A percentile compares a stretch with the other conserved stretches of the same genome.
Conservation (phyloP, 306 rosid species). For the Elaeagnus macrophylla region DNA sequence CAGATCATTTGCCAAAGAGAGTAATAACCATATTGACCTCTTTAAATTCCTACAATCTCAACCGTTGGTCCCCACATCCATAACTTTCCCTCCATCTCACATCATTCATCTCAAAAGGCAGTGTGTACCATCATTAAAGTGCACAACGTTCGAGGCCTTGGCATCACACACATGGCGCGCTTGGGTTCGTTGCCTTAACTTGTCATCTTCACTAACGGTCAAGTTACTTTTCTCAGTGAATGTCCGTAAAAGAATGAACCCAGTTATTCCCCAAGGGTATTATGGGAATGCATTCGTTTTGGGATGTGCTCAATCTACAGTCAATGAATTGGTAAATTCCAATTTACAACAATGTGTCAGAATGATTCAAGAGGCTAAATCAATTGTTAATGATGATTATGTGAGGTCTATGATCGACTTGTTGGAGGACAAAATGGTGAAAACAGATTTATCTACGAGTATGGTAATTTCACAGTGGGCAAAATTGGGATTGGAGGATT, state of each 20-base stretch:
- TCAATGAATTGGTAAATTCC: constrained; percentile 27
- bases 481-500: constrained; percentile 61
- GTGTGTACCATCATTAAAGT: constrained; percentile 49
- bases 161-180: constrained; percentile 91
- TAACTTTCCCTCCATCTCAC: constrained; percentile 36
- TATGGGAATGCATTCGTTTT: constrained; percentile 73
- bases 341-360: constrained; percentile 43
- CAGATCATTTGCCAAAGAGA: constrained; percentile 13
- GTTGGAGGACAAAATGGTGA: constrained; percentile 52
- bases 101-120: constrained; percentile 49
- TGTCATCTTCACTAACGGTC: constrained; percentile 22
- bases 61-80: constrained; percentile 46
- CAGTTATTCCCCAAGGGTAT: constrained; percentile 42
- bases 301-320: constrained; percentile 51
- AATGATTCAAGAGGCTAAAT: constrained; percentile 50
- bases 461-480: constrained; percentile 87
- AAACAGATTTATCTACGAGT: constrained; percentile 47
- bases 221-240: constrained; percentile 77
- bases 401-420: constrained; percentile 56
- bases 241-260: constrained; percentile 25
- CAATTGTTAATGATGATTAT: constrained; percentile 27
- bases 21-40: constrained; percentile 25
- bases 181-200: constrained; percentile 52
- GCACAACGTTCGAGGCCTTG: constrained; percentile 62
- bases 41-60: constrained; percentile 46